Conservation (phyloP, 805 yeast species). For the Jamesozyma spencerorum region DNA sequence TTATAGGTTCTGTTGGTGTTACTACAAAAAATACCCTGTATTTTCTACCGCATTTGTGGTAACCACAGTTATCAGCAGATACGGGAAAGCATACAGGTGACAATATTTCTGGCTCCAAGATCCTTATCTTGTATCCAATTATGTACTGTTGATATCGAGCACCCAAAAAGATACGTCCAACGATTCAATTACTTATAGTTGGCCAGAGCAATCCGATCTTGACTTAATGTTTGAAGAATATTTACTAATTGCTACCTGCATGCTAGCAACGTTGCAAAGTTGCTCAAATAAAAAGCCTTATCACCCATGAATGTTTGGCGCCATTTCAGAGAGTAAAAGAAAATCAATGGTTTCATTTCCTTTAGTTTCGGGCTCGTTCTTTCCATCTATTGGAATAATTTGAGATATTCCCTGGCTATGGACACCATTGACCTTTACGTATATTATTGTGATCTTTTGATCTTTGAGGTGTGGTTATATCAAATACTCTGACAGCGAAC, state of each 20-base stretch:
- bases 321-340: conserved; percentile 25
- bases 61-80: too few species aligned
- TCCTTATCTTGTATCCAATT: too few species aligned
- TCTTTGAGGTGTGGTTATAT: conserved; percentile 52
- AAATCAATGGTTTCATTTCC: conserved; percentile 57
- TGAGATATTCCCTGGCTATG: conserved; percentile 68
- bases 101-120: too few species aligned
- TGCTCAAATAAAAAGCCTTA: conserved; percentile 31
- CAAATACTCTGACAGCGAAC: conserved; percentile 38
- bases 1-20: too few species aligned
- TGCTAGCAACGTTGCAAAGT: conserved; percentile 34
- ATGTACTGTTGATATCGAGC: too few species aligned
- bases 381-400: conserved; percentile 54
- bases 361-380: conserved; percentile 63
- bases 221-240: conserved; percentile 16
- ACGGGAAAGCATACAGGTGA: too few species aligned
- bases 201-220: conserved; percentile 18
- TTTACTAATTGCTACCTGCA: conserved; percentile 23
- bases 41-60: too few species aligned
- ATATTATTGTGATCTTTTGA: conserved; percentile 48
- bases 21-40: too few species aligned
- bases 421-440: conserved; percentile 44
- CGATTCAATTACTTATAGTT: too few species aligned
- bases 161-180: too few species aligned
- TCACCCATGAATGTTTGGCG: conserved; percentile 32